Evolutionary conservation across 441 rosid genomes (phyloP).

Genomic region (Manihot esculenta): DNA sequence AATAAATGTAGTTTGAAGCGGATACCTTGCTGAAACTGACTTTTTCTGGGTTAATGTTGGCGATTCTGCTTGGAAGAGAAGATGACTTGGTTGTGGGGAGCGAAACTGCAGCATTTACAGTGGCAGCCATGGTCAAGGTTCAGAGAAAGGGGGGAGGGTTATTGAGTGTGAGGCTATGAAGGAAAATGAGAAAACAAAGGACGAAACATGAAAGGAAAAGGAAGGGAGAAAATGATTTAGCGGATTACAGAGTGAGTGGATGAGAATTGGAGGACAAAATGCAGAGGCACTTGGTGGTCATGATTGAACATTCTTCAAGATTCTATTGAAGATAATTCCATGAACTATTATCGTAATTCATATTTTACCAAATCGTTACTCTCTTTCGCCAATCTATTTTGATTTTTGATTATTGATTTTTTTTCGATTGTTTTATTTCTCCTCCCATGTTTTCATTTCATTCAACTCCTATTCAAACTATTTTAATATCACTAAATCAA

Average conservation of each 20-base stretch:
- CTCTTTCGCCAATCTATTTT: neutral
- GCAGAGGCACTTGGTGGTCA: constrained; percentile 1
- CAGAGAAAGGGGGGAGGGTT: neutral
- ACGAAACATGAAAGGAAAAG: neutral
- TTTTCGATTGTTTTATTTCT: too few species aligned
- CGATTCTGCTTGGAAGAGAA: constrained; percentile 51
- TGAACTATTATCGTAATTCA: neutral
- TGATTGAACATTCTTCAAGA: neutral
- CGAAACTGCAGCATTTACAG: constrained; percentile 73
- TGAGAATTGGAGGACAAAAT: neutral
- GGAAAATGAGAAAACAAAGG: neutral
- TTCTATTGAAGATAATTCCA: constrained; percentile 3
- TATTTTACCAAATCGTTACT: neutral
- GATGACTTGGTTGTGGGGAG: constrained; percentile 65
- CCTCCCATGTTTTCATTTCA: too few species aligned
- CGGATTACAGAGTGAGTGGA: constrained; percentile 12
- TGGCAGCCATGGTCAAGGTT: constrained; percentile 60
- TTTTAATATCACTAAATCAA: too few species aligned
- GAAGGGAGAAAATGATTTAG: constrained; percentile 1
- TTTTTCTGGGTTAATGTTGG: constrained; percentile 54
- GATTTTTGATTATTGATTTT: too few species aligned
- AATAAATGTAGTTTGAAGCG: constrained; percentile 1
- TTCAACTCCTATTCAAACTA: too few species aligned
- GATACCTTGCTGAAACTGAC: constrained; percentile 65
- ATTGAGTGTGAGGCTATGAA: neutral